A percentile compares a stretch with the other conserved stretches of the same genome.
Conservation (phyloP, 331 rosid genomes). For the Pyrus hybrid region DNA sequence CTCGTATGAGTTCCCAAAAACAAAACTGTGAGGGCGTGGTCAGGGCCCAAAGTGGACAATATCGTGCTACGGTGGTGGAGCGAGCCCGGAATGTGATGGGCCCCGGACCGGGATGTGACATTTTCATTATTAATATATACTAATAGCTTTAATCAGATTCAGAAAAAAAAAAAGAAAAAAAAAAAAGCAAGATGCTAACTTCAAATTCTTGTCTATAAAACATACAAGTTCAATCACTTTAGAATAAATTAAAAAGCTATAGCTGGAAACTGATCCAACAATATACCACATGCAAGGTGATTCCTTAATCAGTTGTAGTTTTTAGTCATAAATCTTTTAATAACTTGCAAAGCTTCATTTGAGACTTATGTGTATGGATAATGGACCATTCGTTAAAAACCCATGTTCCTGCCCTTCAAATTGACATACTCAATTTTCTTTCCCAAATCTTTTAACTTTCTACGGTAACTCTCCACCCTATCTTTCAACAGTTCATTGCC, state of each 20-base stretch:
- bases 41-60: too few relatives aligned
- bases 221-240: background rate
- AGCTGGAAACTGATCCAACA: too few relatives aligned
- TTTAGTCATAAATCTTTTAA: slow-evolving; percentile 42
- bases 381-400: slow-evolving; percentile 58
- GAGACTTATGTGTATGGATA: slow-evolving; percentile 46
- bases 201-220: too few relatives aligned
- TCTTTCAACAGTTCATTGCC: slow-evolving; percentile 72
- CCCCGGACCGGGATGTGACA: too few relatives aligned
- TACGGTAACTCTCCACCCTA: slow-evolving; percentile 49
- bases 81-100: too few relatives aligned
- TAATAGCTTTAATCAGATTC: too few relatives aligned
- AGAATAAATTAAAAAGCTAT: background rate
- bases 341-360: slow-evolving; percentile 34
- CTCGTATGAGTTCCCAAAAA: too few relatives aligned
- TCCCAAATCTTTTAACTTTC: slow-evolving; percentile 37
- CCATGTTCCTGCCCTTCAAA: slow-evolving; percentile 79
- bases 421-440: slow-evolving; percentile 51
- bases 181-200: too few relatives aligned
- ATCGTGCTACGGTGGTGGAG: too few relatives aligned
- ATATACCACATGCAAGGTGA: background rate
- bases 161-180: too few relatives aligned
- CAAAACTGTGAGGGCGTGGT: too few relatives aligned
- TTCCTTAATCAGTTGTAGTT: slow-evolving; percentile 20
- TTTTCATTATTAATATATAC: too few relatives aligned